Evolutionary conservation across 352 stramenopile genomes (phyloP).

Genomic region (Phytopythium oedochilum): DNA sequence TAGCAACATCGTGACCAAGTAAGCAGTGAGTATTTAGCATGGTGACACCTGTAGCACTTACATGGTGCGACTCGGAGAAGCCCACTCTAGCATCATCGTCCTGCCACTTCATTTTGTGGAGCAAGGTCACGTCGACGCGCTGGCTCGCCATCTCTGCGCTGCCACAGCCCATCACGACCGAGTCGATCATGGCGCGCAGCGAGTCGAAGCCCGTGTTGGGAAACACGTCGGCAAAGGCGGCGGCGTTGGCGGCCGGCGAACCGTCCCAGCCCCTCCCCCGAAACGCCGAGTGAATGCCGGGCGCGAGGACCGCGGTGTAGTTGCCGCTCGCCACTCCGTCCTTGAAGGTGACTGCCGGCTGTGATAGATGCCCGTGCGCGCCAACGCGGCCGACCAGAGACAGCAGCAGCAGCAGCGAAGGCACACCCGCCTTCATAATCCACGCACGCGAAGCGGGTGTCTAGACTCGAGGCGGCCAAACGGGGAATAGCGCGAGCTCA

Average conservation of each 20-base stretch:
- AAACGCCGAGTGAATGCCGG: slow-evolving; percentile 20
- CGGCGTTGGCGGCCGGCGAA: slow-evolving; percentile 17
- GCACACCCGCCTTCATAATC: neutral
- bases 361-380: slow-evolving; percentile 29
- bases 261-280: slow-evolving; percentile 22
- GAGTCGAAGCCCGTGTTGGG: slow-evolving; percentile 25
- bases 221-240: slow-evolving; percentile 23
- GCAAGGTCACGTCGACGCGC: slow-evolving; percentile 25
- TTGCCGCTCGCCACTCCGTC: slow-evolving; percentile 17
- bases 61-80: slow-evolving; percentile 39
- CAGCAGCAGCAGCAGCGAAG: neutral
- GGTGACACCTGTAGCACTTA: neutral
- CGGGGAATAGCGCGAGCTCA: neutral
- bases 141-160: slow-evolving; percentile 10
- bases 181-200: slow-evolving; percentile 31
- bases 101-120: slow-evolving; percentile 40
- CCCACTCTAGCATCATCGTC: slow-evolving; percentile 34
- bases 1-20: neutral
- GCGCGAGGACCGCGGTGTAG: slow-evolving; percentile 19
- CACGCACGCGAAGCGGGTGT: too few relatives aligned
- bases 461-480: neutral
- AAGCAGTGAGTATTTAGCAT: too few relatives aligned
- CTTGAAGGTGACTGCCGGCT: slow-evolving; percentile 21
- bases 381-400: neutral
- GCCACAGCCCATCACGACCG: slow-evolving; percentile 16